Evolutionary conservation across 352 stramenopile species (phyloP), one percentile per base, ranked within the genome.

Genomic region (Phytophthora multivora): DNA sequence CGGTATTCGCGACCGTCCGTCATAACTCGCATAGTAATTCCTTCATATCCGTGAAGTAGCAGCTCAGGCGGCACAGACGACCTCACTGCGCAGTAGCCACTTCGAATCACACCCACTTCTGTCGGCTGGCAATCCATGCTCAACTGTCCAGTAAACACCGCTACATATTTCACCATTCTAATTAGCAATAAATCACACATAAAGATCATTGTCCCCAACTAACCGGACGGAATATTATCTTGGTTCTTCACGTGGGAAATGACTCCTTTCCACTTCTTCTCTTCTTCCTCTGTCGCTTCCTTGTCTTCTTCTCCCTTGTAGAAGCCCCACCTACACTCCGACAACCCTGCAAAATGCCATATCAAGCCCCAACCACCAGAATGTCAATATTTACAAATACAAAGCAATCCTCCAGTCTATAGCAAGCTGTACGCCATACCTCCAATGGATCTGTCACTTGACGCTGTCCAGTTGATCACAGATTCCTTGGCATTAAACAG

Each of bases 1-100:
- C 87, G 84, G 51, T 93, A 95, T 71, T 91, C 79, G 45, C 87
- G 83, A 11, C 87, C 87, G 40, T 95, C 87, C 8, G 87, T 93
- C 83, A 91, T 95, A 60, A 95, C 68, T 40, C 84, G 87, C 87
- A 95, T 93, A 4, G 74, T 75, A 39, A 95, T 78, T 38, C 87
- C 87, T 77, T 95, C 78, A 58, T 91, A 95, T 40, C 87, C 87
- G 31, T 94, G 85, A 4, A 95, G 60, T 16, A 91, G 58, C 9
- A 91, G 31, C 3, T 72, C 74, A 0, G 58, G 60, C 5, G 87
- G 83, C 11, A 93, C 56, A 28, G 76, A 77, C 11, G 81, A 75
- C 25, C 87, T 80, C 40, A 93, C 86, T 8, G 81, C 87, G 19
- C 87, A 95, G 55, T 93, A 95, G n/a, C 87, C 87, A 52, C 87